A percentile compares a stretch with the other conserved stretches of the same genome.
These are phyloP conservation scores for Cantharellus cinnabarinus DNA, from an alignment of 768 basidiomycete species.

Conservation along the genomic window DNA sequence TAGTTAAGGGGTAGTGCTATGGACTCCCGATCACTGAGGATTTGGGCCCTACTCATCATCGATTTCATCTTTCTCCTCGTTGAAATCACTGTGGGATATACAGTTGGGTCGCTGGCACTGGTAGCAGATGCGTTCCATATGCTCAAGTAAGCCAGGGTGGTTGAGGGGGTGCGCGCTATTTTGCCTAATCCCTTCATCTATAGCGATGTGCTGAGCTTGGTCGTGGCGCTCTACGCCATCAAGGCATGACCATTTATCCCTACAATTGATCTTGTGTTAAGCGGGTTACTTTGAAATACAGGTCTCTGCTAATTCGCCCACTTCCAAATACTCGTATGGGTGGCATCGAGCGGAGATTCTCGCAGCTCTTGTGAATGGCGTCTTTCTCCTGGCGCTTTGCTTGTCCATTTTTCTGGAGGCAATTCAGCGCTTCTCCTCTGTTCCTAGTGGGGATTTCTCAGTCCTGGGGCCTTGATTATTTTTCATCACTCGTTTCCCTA, in stretches of 20 bases:
- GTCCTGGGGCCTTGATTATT: neutral
- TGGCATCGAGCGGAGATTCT: constrained; percentile 97
- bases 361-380: constrained; percentile 87
- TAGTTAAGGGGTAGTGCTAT: too few relatives aligned
- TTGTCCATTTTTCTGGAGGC: constrained; percentile 92
- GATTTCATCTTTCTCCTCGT: constrained; percentile 76
- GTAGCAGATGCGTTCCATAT: constrained; percentile 97
- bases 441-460: constrained; percentile 34
- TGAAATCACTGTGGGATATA: constrained; percentile 32
- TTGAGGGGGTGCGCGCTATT: too few relatives aligned
- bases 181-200: neutral
- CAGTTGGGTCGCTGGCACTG: constrained; percentile 52
- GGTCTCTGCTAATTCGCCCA: constrained; percentile 40
- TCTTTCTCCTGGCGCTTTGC: constrained; percentile 90
- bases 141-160: constrained; percentile 48
- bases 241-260: constrained; percentile 25
- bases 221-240: constrained; percentile 91
- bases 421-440: constrained; percentile 69
- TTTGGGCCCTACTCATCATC: constrained; percentile 58
- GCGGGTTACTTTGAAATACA: constrained; percentile 13
- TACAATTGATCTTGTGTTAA: constrained; percentile 3
- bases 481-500: constrained; percentile 4
- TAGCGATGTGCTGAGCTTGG: constrained; percentile 90
- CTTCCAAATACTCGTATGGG: constrained; percentile 78
- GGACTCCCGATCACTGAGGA: constrained; percentile 37